Conservation (phyloP, 1,139 yeast genomes). For the Torulaspora pretoriensis region DNA sequence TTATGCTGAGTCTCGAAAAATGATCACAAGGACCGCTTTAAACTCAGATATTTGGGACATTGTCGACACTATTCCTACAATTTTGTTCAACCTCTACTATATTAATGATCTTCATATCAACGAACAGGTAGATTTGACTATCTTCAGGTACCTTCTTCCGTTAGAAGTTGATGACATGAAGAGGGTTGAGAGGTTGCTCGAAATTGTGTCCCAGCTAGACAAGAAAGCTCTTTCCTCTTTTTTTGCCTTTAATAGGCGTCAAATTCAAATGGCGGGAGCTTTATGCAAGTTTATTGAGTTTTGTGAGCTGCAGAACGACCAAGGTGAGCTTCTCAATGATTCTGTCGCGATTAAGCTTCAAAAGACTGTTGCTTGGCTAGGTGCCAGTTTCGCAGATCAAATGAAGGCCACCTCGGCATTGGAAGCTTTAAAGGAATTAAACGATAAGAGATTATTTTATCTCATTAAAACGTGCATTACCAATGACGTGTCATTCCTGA, state of each 20-base stretch:
- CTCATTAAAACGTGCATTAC: conserved; percentile 53
- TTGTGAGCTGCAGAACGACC: conserved; percentile 35
- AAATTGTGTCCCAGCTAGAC: conserved; percentile 48
- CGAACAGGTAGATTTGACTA: conserved; percentile 57
- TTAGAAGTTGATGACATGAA: conserved; percentile 42
- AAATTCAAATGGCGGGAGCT: conserved; percentile 50
- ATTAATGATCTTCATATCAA: conserved; percentile 70
- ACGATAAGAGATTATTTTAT: conserved; percentile 55
- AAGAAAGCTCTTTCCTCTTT: conserved; percentile 61
- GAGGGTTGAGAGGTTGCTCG: conserved; percentile 53
- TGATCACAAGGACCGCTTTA: conserved; percentile 21
- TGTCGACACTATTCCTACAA: conserved; percentile 60
- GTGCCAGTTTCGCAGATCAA: conserved; percentile 53
- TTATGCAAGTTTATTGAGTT: conserved; percentile 37
- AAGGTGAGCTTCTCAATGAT: conserved; percentile 27
- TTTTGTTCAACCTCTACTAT: conserved; percentile 62
- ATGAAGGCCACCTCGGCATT: conserved; percentile 47
- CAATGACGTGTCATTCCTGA: conserved; percentile 55
- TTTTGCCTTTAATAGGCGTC: conserved; percentile 64
- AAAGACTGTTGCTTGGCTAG: conserved; percentile 62
- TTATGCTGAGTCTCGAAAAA: conserved; percentile 39
- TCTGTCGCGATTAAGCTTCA: conserved; percentile 42
- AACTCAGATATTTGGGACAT: conserved; percentile 40
- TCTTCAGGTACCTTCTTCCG: conserved; percentile 62
- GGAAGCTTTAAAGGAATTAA: conserved; percentile 48